Evolutionary conservation across 306 rosid species (phyloP), one percentile per base, ranked within the genome.

Genomic region (Crotalaria pallida): DNA sequence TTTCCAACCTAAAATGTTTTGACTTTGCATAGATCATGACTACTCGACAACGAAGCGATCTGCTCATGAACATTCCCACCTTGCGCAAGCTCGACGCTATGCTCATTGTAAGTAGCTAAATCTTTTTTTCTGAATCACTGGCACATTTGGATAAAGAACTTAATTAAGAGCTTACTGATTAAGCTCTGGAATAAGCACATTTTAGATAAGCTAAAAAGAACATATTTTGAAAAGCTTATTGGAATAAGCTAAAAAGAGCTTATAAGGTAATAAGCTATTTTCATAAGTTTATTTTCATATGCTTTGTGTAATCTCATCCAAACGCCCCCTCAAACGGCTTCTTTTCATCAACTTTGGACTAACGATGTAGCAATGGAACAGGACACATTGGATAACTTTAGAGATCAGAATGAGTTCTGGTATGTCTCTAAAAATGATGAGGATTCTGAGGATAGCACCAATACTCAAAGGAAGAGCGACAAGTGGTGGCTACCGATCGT

Each of bases 401-500:
- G 36, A 44, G 77, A 77, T 45, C 87, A 79, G 72, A 69, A 71
- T 52, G 99, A 95, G 72, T 95, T 95, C 81, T 89, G 96, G 96
- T 95, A 95, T 73, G 88, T 74, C 24, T 77, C 88, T 5, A 77
- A 70, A 80, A 76, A 73, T 40, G 87, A 82, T 4, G 79, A 81
- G 10, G 85, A 88, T 2, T 57, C 87, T 19, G 88, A 81, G 13
- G 84, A 64, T 43, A 56, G 67, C 9, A 29, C 60, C 18, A 55
- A 58, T 12, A 38, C 47, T 58, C 85, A 69, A 33, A 87, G 89
- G 67, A 84, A 83, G 62, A 85, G 79, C 51, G 96, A 95, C 49
- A 91, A 91, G 67, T 95, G 97, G 97, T 95, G 97, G 99, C 49
- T 84, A 59, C 99, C 99, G 2, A 59, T 75, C 0, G 99, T 87